Evolutionary conservation across 1,139 yeast genomes (phyloP), one percentile per base, ranked within the genome.

Genomic region (Kodamaea anthophila): DNA sequence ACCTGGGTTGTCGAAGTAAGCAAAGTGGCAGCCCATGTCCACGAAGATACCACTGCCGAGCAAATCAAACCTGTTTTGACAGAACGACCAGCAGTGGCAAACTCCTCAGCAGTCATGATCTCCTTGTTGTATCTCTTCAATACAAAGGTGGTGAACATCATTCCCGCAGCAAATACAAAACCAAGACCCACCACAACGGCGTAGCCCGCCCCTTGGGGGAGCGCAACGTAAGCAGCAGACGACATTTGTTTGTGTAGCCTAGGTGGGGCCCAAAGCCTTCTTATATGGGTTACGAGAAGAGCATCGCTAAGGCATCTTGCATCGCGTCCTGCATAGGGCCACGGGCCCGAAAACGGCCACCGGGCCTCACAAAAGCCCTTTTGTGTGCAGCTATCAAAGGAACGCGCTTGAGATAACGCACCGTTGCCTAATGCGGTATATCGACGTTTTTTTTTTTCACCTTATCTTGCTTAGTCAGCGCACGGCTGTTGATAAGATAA

Each of bases 21-120:
- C 28, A 85, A 58, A 2, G 94, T 84, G 2, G 94, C 46, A 26
- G 91, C 87, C 95, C 95, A 86, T 4, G 95, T 86, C 96, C 96
- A 87, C 8, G 91, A 78, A 13, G 87, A 77, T 6, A 85, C 94
- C 22, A 86, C 94, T 5, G 94, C 94, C 5, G 93, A 77, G 8
- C 91, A 77, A 39, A 85, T 81, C 40, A 86, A 61, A 26, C 88
- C 91, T 1, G 87, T 77, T 41, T 80, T 81, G 24, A 86, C 93
- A 4, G 83, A 65, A 53, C 95, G 70, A 38, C 93, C 94, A 18
- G 95, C 94, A 8, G 94, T 84, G 9, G 87, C 74, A 46, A 86
- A 85, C 49, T 84, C 94, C 60, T 86, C 95, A 2, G 95, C 87
- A 7, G 93, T 83, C 58, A 83, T 80, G 32, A 81, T 69, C 53